phyloP scores from a whole-genome alignment of 371 early-diverging fungal genomes.

The Lichtheimia ornata region DNA sequence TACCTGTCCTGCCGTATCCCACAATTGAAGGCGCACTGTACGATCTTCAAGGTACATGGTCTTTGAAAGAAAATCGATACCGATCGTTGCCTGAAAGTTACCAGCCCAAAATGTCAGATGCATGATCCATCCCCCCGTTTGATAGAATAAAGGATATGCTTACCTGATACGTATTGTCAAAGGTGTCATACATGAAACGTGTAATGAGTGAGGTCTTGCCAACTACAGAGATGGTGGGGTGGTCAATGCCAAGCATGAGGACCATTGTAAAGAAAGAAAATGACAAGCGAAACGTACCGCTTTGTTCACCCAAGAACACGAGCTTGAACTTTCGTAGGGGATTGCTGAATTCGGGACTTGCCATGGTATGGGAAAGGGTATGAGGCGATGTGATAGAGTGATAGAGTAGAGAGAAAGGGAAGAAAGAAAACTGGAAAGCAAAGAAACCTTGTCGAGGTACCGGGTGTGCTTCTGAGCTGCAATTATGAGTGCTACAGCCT shows the following conservation, averaged over 20 bases:
- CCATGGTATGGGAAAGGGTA: constrained; percentile 18
- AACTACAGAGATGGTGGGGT: constrained; percentile 48
- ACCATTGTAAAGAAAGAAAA: background rate
- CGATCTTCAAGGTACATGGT: constrained; percentile 96
- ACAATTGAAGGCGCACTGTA: constrained; percentile 97
- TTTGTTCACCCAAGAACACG: constrained; percentile 95
- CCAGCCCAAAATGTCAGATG: background rate
- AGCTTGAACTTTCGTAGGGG: constrained; percentile 89
- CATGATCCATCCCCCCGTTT: background rate
- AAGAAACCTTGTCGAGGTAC: background rate
- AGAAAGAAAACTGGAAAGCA: background rate
- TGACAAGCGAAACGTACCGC: constrained; percentile 66
- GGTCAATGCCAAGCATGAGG: background rate
- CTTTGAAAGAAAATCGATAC: constrained; percentile 99
- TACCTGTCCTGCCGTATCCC: constrained; percentile 99
- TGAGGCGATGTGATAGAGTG: background rate
- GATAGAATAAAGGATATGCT: background rate
- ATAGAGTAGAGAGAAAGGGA: background rate
- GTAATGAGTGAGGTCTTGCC: constrained; percentile 98
- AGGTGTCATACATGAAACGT: constrained; percentile 97
- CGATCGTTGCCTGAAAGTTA: constrained; percentile 95
- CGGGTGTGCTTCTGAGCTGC: background rate
- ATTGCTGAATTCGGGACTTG: constrained; percentile 48
- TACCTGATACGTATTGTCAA: constrained; percentile 89
- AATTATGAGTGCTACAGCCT: background rate